A percentile compares a stretch with the other conserved stretches of the same genome.
Conservation (phyloP, 495 filamentous ascomycete genomes). For the Entonaema liquescens region DNA sequence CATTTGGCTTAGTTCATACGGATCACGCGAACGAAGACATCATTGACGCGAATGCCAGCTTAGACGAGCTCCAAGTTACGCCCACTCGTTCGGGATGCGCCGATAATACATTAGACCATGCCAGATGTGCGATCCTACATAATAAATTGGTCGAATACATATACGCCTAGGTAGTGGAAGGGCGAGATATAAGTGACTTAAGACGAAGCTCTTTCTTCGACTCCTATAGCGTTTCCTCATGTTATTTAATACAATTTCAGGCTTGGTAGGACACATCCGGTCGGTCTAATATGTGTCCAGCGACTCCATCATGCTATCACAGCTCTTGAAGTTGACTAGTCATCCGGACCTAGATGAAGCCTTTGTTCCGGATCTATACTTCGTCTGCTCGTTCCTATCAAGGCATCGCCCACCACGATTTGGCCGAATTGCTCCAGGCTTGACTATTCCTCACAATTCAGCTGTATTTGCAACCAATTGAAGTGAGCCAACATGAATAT, state of each 20-base stretch:
- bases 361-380: conserved; percentile 43
- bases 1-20: background rate
- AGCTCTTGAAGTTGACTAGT: conserved; percentile 38
- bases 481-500: conserved; percentile 38
- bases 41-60: background rate
- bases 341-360: conserved; percentile 44
- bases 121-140: conserved; percentile 54
- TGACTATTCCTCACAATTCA: conserved; percentile 44
- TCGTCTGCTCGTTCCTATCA: conserved; percentile 46
- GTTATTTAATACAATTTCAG: conserved; percentile 28
- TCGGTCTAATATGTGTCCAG: conserved; percentile 38
- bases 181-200: conserved; percentile 10
- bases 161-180: conserved; percentile 47
- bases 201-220: conserved; percentile 29
- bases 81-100: conserved; percentile 41
- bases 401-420: conserved; percentile 48
- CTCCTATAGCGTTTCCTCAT: conserved; percentile 30
- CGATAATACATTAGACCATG: conserved; percentile 46
- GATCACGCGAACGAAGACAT: background rate
- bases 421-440: conserved; percentile 49
- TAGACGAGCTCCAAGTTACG: conserved; percentile 44
- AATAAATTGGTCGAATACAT: conserved; percentile 52
- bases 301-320: conserved; percentile 26
- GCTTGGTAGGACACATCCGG: conserved; percentile 13
- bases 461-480: conserved; percentile 32